Evolutionary conservation across 768 basidiomycete genomes (phyloP).

Genomic region (Hericium rajendrae): DNA sequence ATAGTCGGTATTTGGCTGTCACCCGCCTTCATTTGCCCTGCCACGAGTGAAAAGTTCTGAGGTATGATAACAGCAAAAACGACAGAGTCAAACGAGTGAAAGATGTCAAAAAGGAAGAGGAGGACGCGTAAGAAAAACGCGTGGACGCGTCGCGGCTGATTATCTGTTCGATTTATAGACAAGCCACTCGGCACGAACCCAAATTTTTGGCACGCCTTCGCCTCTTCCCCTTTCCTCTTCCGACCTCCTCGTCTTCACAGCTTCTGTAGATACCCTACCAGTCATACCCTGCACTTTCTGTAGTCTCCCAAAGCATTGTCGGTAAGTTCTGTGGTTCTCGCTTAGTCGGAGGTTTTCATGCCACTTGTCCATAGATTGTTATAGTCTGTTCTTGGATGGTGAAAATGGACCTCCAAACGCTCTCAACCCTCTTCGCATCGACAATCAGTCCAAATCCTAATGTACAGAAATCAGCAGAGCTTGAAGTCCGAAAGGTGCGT

Average conservation of each 20-base stretch:
- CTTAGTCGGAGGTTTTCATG: too few species aligned
- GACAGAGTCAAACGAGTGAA: not conserved
- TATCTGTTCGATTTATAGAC: constrained; percentile 7
- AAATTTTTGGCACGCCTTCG: not conserved
- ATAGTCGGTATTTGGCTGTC: too few species aligned
- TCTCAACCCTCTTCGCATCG: constrained; percentile 71
- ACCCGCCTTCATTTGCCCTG: too few species aligned
- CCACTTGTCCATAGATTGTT: too few species aligned
- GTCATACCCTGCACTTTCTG: constrained; percentile 1
- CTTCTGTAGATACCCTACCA: constrained; percentile 6
- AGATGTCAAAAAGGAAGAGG: not conserved
- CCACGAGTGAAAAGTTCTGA: too few species aligned
- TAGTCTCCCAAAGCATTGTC: too few species aligned
- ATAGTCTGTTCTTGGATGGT: not conserved
- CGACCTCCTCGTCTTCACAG: not conserved
- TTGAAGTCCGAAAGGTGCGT: constrained; percentile 77
- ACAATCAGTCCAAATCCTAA: constrained; percentile 82
- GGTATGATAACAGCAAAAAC: too few species aligned
- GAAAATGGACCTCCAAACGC: constrained; percentile 62
- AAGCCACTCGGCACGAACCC: not conserved
- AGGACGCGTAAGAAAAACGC: not conserved
- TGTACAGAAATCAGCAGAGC: constrained; percentile 75
- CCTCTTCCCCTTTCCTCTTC: not conserved
- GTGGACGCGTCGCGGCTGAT: constrained; percentile 13
- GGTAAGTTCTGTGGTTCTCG: too few species aligned